A percentile compares a stretch with the other conserved stretches of the same genome.
These are phyloP conservation scores for Bretschneidera sinensis DNA, from an alignment of 345 rosid species.

Conservation along the genomic window DNA sequence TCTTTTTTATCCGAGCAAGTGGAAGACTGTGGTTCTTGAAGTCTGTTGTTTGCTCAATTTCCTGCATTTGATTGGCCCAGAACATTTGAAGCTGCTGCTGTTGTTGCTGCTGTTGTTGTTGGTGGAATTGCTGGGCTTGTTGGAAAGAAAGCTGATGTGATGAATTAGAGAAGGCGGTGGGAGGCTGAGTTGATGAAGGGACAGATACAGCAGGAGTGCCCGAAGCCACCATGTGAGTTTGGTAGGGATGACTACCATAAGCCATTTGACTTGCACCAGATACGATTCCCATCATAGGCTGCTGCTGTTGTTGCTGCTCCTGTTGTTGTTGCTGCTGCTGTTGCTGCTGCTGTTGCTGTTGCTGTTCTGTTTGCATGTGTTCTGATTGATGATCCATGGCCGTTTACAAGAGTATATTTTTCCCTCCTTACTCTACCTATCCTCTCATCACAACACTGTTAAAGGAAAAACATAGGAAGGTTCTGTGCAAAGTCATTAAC, in stretches of 20 bases:
- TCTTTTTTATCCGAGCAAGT: slow-evolving; percentile 55
- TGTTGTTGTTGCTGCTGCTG: slow-evolving; percentile 14
- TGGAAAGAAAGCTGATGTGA: slow-evolving; percentile 39
- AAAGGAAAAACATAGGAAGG: slow-evolving; percentile 9
- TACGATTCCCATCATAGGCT: slow-evolving; percentile 39
- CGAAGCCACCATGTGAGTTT: slow-evolving; percentile 39
- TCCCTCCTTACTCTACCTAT: slow-evolving; percentile 5
- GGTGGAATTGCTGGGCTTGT: slow-evolving; percentile 51
- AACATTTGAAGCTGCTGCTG: slow-evolving; percentile 52
- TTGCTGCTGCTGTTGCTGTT: slow-evolving; percentile 11
- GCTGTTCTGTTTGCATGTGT: slow-evolving; percentile 32
- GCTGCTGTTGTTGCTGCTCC: slow-evolving; percentile 31
- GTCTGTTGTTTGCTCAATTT: slow-evolving; percentile 44
- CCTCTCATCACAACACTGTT: slow-evolving; percentile 21
- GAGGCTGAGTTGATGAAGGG: slow-evolving; percentile 30
- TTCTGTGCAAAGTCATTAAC: neutral
- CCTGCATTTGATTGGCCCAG: slow-evolving; percentile 56
- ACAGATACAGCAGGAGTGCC: slow-evolving; percentile 39
- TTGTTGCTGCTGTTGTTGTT: slow-evolving; percentile 44
- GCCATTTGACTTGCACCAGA: slow-evolving; percentile 41
- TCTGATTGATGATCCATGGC: slow-evolving; percentile 60
- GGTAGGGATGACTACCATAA: slow-evolving; percentile 46
- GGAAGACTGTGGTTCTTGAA: slow-evolving; percentile 58
- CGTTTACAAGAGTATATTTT: neutral
- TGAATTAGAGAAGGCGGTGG: slow-evolving; percentile 22